phyloP scores from a whole-genome alignment of 2,329 filamentous ascomycete species.

The Dryadomyces quercivorus region DNA sequence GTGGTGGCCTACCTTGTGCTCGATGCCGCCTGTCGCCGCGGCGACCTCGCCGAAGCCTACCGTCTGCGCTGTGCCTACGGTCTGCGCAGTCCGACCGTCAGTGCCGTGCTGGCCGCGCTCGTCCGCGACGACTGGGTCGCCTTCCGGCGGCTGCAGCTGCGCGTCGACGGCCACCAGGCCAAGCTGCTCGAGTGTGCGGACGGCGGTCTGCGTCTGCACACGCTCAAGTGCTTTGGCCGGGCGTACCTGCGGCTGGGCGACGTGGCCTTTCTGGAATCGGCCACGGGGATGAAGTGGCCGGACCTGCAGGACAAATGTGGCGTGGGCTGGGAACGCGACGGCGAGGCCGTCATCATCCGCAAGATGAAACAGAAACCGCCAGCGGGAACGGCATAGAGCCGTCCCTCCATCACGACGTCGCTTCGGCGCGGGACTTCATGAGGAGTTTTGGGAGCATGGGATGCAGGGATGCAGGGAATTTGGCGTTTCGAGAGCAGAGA shows the following conservation, averaged over 20 bases:
- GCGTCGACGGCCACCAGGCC: slow-evolving; percentile 69
- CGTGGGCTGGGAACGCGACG: slow-evolving; percentile 76
- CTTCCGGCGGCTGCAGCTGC: slow-evolving; percentile 58
- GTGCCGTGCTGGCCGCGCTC: slow-evolving; percentile 55
- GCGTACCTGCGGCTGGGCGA: slow-evolving; percentile 64
- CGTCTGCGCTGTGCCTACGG: slow-evolving; percentile 47
- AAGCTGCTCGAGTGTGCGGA: slow-evolving; percentile 75
- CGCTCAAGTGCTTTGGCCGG: slow-evolving; percentile 75
- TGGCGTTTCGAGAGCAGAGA: too few relatives aligned
- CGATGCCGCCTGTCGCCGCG: slow-evolving; percentile 76
- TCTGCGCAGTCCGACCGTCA: slow-evolving; percentile 56
- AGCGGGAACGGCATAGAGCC: neutral
- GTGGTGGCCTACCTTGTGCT: slow-evolving; percentile 72
- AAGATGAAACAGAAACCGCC: slow-evolving; percentile 27
- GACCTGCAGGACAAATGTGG: slow-evolving; percentile 54
- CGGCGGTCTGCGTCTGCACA: slow-evolving; percentile 58
- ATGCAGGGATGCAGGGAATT: too few relatives aligned
- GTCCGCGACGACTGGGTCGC: slow-evolving; percentile 71
- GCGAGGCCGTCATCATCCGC: slow-evolving; percentile 63
- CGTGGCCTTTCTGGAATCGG: slow-evolving; percentile 53
- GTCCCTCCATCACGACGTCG: too few relatives aligned
- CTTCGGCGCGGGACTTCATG: too few relatives aligned
- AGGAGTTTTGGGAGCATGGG: too few relatives aligned
- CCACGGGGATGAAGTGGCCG: slow-evolving; percentile 59
- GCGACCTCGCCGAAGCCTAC: slow-evolving; percentile 63